Evolutionary conservation across 768 basidiomycete species (phyloP), one percentile per base, ranked within the genome.

Genomic region (Piloderma croceum): DNA sequence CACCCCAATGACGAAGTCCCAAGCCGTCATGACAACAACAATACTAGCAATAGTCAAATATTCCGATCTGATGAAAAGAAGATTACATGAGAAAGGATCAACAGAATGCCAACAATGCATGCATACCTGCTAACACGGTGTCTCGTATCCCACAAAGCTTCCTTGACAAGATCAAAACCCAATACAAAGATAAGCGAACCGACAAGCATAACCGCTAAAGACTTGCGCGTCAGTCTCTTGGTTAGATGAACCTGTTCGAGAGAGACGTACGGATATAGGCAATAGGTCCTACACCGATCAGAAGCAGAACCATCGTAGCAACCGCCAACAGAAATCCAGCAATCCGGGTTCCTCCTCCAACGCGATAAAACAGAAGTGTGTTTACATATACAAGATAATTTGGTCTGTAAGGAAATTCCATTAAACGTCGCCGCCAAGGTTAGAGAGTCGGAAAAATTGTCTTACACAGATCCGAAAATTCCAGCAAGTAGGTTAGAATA

Each of bases 141-240:
- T 34, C 90, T 69, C 7, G 93, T 93, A 63, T 99, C 94, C 93
- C 93, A 98, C 7, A 97, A 58, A 0, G 96, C 93, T 61, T 97
- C 94, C 53, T 93, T 94, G 29, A 90, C 79, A 27, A 99, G 78
- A 49, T 98, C 94, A 37, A 97, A 76, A 0, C 93, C 96, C 24
- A 98, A 73, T 7, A 96, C 91, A 49, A 91, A 93, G 46, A 98
- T 97, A 41, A 99, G 69, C 2, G 90, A 82, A 1, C 83, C 82
- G 11, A 97, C 91, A 4, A 94, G 82, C 77, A 90, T 82, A 22
- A 97, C 83, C 42, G 91, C 90, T 93, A 45, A 11, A 37, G 33
- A 36, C 15, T 10, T 18, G 32, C 32, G 39, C 21, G 34, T 18
- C 19, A 29, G 9, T 11, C 20, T 42, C 10, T 36, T 31, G 38